Base-by-base conservation (phyloP, 2,329 filamentous ascomycete species). In the Alternaria burnsii region DNA sequence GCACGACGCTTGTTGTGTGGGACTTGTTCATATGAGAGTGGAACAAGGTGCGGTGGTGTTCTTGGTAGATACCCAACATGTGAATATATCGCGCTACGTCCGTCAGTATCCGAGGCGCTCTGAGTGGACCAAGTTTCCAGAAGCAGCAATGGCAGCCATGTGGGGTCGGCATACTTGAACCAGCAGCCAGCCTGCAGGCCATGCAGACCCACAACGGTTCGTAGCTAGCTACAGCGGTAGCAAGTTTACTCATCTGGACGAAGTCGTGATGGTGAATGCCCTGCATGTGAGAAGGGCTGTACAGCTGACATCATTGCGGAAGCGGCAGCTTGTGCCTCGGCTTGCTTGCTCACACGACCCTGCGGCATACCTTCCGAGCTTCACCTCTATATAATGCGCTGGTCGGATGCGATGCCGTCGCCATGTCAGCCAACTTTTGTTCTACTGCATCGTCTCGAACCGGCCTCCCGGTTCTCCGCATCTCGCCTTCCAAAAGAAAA, bases 1-100 rank as follows among this genome's bases (percentile, higher is more conserved):
- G 82, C 71, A 68, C 74, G 30, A 80, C 80, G 43, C 74, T 84
- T 50, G 76, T 84, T 1, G 68, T 83, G 24, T 84, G 82, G 82
- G 82, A 84, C 70, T 58, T 84, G 63, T 76, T 84, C 55, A 79
- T 84, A 67, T 84, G 65, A 75, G 38, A 7, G 34, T 20, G 26
- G 8, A 22, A 14, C 24, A 22, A 14, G 16, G n/a, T 11, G 14
- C 30, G 22, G 16, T 20, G 32, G 41, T 60, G 50, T 46, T 58
- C 26, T 36, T 47, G 56, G 50, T 59, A 50, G 44, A 61, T 53
- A 57, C 43, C 30, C 46, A 55, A 60, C 52, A 65, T 59, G 62
- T 63, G 59, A 62, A 60, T 38, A 51, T 34, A 46, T 50, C 36
- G 52, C 57, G 36, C 26, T 26, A 22, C 56, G 43, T 47, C 52